These are phyloP conservation scores for Fusarium musae DNA, from an alignment of 2,329 filamentous ascomycete genomes.

Conservation along the genomic window DNA sequence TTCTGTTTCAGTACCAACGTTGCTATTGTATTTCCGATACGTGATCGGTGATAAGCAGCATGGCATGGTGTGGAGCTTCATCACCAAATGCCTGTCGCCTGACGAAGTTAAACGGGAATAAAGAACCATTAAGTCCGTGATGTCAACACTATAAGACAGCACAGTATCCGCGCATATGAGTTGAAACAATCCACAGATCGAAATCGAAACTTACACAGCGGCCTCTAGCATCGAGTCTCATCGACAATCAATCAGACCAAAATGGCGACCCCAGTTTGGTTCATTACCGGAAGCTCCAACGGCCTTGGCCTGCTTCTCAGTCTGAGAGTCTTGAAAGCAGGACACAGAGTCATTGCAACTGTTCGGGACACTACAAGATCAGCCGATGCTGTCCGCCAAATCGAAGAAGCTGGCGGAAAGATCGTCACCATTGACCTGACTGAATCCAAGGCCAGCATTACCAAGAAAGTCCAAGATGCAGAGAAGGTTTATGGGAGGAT, in stretches of 20 bases:
- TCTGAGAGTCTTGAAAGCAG: slow-evolving; percentile 30
- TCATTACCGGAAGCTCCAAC: slow-evolving; percentile 42
- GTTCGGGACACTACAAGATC: slow-evolving; percentile 30
- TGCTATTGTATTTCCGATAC: slow-evolving; percentile 3
- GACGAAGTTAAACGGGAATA: slow-evolving; percentile 12
- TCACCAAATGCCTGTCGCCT: not conserved
- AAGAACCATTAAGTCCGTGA: slow-evolving; percentile 22
- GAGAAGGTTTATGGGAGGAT: slow-evolving; percentile 49
- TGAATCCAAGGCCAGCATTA: slow-evolving; percentile 40
- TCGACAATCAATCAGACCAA: not conserved
- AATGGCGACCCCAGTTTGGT: slow-evolving; percentile 39
- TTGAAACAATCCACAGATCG: too few species aligned
- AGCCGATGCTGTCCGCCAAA: slow-evolving; percentile 26
- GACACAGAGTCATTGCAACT: slow-evolving; percentile 35
- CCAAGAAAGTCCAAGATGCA: slow-evolving; percentile 37
- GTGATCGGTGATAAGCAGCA: slow-evolving; percentile 11
- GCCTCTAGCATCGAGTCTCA: not conserved
- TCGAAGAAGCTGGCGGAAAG: slow-evolving; percentile 40
- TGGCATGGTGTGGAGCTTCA: not conserved
- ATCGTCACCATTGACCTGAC: slow-evolving; percentile 47
- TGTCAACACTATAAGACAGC: slow-evolving; percentile 9
- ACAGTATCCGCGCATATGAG: not conserved
- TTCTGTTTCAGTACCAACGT: not conserved
- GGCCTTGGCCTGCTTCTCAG: slow-evolving; percentile 38
- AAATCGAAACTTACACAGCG: not conserved